Conservation (phyloP, 2,329 filamentous ascomycete genomes). For the Arthroderma uncinatum region DNA sequence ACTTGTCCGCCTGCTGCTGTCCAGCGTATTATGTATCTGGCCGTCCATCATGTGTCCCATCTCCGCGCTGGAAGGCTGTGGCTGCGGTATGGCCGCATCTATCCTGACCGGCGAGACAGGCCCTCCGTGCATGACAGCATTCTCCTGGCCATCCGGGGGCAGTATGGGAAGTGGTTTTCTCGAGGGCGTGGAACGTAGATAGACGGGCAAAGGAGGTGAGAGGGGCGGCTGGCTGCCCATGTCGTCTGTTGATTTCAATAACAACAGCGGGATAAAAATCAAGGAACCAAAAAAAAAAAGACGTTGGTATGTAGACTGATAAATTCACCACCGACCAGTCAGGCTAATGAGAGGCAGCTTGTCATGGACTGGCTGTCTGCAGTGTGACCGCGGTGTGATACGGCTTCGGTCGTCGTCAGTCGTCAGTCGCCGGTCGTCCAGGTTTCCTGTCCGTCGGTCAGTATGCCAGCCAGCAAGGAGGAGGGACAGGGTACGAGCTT, state of each 20-base stretch:
- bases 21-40: not conserved
- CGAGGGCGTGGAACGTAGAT: slow-evolving; percentile 25
- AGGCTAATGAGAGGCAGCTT: not conserved
- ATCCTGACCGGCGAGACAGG: slow-evolving; percentile 28
- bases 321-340: not conserved
- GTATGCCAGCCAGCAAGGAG: too few relatives aligned
- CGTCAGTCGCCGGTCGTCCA: too few relatives aligned
- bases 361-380: not conserved
- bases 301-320: not conserved
- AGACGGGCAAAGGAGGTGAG: slow-evolving; percentile 35
- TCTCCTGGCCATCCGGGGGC: slow-evolving; percentile 16
- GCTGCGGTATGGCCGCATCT: slow-evolving; percentile 20
- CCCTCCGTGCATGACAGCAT: slow-evolving; percentile 22
- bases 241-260: not conserved
- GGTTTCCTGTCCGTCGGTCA: too few relatives aligned
- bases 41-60: slow-evolving; percentile 18
- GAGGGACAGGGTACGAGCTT: too few relatives aligned
- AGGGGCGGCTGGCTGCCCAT: slow-evolving; percentile 19
- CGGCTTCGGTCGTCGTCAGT: too few relatives aligned
- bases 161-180: slow-evolving; percentile 21
- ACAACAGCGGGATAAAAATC: not conserved
- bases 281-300: not conserved
- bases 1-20: not conserved
- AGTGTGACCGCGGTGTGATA: not conserved
- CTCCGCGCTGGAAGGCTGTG: slow-evolving; percentile 21